Evolutionary conservation across 257 asterid species (phyloP).

Genomic region (Solanum habrochaites): DNA sequence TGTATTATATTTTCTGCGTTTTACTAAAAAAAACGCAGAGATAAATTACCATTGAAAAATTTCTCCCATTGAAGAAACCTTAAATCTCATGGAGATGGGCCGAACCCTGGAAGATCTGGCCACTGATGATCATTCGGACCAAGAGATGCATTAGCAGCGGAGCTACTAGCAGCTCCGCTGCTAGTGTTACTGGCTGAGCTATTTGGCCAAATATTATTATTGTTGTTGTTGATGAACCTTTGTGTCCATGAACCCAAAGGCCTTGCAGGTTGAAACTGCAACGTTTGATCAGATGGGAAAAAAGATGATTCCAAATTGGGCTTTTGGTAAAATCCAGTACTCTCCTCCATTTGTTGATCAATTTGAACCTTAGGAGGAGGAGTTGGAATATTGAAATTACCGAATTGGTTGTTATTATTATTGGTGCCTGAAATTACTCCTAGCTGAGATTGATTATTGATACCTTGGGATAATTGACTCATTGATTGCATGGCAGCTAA

Average conservation of each 20-base stretch:
- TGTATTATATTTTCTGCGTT: neutral
- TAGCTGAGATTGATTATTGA: neutral
- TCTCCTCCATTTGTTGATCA: neutral
- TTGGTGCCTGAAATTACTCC: neutral
- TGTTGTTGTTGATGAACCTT: constrained; percentile 9
- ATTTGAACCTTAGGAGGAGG: neutral
- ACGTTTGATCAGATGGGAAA: constrained; percentile 7
- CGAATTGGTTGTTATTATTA: neutral
- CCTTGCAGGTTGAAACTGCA: constrained; percentile 8
- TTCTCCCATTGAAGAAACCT: neutral
- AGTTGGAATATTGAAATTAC: neutral
- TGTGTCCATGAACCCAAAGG: constrained; percentile 36
- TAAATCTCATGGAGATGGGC: constrained; percentile 15
- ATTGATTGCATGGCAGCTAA: constrained; percentile 8
- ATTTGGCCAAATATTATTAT: constrained; percentile 7
- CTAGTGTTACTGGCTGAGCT: neutral
- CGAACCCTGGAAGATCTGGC: constrained; percentile 24
- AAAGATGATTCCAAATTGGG: neutral
- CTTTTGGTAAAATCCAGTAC: neutral
- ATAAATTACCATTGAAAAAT: neutral
- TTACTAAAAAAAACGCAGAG: neutral
- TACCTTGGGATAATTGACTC: constrained; percentile 1
- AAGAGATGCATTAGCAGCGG: constrained; percentile 21
- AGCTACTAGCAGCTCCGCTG: neutral
- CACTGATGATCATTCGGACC: constrained; percentile 17